Evolutionary conservation across 2,329 filamentous ascomycete species (phyloP).

Genomic region (Cladosporium sp.): DNA sequence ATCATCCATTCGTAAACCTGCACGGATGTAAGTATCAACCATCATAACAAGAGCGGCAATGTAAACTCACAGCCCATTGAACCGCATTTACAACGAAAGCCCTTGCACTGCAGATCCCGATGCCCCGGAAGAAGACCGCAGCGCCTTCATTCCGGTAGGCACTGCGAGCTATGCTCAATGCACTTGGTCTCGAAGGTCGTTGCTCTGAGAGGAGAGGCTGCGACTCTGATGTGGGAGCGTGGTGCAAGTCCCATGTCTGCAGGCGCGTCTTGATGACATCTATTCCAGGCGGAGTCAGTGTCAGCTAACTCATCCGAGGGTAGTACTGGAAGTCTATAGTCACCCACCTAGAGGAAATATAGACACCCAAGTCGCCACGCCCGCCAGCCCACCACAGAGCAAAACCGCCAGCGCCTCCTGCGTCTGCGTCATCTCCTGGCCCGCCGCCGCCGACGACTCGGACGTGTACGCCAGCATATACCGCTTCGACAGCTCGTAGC

Average conservation of each 20-base stretch:
- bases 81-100: constrained; percentile 92
- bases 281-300: constrained; percentile 7
- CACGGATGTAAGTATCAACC: neutral
- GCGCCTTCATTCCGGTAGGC: constrained; percentile 67
- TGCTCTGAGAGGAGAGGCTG: constrained; percentile 11
- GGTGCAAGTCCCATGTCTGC: constrained; percentile 60
- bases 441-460: constrained; percentile 22
- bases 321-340: neutral
- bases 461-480: constrained; percentile 37
- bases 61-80: constrained; percentile 63
- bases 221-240: neutral
- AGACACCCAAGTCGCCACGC: constrained; percentile 80
- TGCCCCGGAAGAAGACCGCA: constrained; percentile 71
- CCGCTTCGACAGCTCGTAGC: constrained; percentile 70
- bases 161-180: constrained; percentile 49
- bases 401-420: constrained; percentile 40
- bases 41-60: neutral
- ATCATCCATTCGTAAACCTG: constrained; percentile 75
- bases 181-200: neutral
- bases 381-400: constrained; percentile 79
- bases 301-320: neutral
- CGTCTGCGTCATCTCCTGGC: constrained; percentile 43
- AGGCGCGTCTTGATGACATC: constrained; percentile 89
- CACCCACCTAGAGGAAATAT: constrained; percentile 67
- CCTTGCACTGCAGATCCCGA: constrained; percentile 74